These are phyloP conservation scores for Wallacemonas collosoma DNA, from an alignment of 208 protist species.

Conservation along the genomic window DNA sequence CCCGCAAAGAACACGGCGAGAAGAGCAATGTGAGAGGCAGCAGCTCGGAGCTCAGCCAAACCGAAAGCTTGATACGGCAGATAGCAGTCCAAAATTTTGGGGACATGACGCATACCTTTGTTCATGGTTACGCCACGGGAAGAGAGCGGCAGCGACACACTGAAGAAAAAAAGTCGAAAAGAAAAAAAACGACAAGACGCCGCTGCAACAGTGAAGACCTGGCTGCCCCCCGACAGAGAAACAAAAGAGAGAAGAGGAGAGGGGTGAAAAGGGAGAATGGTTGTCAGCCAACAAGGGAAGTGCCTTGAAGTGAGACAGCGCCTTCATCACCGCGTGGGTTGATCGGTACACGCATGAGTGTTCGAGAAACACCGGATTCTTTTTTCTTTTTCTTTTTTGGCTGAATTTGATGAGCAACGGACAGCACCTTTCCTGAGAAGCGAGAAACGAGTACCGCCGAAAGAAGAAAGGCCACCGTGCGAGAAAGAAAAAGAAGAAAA, in stretches of 20 bases:
- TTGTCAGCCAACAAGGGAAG: too few species aligned
- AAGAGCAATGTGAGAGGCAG: constrained; percentile 32
- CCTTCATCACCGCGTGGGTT: too few species aligned
- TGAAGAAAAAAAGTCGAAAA: neutral
- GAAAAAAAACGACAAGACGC: neutral
- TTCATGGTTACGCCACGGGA: neutral
- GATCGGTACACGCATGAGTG: too few species aligned
- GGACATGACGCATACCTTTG: neutral
- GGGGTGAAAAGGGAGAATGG: too few species aligned
- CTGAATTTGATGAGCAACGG: neutral
- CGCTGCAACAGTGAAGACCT: too few species aligned
- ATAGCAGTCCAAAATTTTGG: constrained; percentile 29
- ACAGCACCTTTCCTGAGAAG: too few species aligned
- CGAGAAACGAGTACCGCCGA: neutral
- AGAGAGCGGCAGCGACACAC: neutral
- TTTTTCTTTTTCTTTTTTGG: neutral
- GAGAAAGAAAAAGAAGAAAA: constrained; percentile 4
- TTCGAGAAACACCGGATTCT: too few species aligned
- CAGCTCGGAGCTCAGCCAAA: constrained; percentile 39
- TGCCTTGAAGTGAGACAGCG: too few species aligned
- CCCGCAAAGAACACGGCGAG: constrained; percentile 13
- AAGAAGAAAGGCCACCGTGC: constrained; percentile 10
- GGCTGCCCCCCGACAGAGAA: too few species aligned
- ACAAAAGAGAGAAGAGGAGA: too few species aligned
- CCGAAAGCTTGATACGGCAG: constrained; percentile 35